phyloP scores from a whole-genome alignment of 805 yeast species.

The Nakazawaea ambrosiae region DNA sequence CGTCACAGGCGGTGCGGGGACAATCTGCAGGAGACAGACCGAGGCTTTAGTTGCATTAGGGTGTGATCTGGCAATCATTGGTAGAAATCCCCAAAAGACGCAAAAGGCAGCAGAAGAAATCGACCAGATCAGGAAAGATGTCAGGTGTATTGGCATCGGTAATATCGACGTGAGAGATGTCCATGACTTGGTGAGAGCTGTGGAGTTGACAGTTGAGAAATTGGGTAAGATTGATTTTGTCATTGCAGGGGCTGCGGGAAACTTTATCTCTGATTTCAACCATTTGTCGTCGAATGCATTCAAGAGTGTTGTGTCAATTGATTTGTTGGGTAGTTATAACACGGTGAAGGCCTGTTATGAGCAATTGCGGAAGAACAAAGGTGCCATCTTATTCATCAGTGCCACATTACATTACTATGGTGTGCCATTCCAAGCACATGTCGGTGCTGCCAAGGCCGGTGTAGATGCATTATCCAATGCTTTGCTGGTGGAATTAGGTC shows the following conservation, averaged over 20 bases:
- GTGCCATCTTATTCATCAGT: slow-evolving; percentile 69
- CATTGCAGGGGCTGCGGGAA: slow-evolving; percentile 96
- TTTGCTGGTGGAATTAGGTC: slow-evolving; percentile 87
- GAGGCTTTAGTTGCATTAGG: slow-evolving; percentile 82
- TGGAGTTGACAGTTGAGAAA: slow-evolving; percentile 50
- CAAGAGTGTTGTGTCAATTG: slow-evolving; percentile 81
- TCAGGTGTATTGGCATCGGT: slow-evolving; percentile 65
- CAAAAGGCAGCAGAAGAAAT: slow-evolving; percentile 63
- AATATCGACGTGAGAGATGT: slow-evolving; percentile 75
- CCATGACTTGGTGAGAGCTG: slow-evolving; percentile 55
- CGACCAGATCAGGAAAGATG: slow-evolving; percentile 44
- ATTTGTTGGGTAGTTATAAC: slow-evolving; percentile 81
- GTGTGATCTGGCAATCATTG: slow-evolving; percentile 80
- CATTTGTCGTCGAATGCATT: slow-evolving; percentile 80
- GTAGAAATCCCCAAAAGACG: slow-evolving; percentile 67
- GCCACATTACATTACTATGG: slow-evolving; percentile 91
- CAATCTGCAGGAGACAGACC: slow-evolving; percentile 87
- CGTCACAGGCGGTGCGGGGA: slow-evolving; percentile 94
- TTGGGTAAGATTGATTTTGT: slow-evolving; percentile 82
- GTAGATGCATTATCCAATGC: slow-evolving; percentile 81
- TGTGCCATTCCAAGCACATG: slow-evolving; percentile 83
- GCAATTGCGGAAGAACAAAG: slow-evolving; percentile 58
- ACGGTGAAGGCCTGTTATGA: slow-evolving; percentile 78
- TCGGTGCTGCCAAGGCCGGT: slow-evolving; percentile 95
- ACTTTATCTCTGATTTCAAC: slow-evolving; percentile 75